Conservation (phyloP, 83 land plant species). For the Larix sibirica region DNA sequence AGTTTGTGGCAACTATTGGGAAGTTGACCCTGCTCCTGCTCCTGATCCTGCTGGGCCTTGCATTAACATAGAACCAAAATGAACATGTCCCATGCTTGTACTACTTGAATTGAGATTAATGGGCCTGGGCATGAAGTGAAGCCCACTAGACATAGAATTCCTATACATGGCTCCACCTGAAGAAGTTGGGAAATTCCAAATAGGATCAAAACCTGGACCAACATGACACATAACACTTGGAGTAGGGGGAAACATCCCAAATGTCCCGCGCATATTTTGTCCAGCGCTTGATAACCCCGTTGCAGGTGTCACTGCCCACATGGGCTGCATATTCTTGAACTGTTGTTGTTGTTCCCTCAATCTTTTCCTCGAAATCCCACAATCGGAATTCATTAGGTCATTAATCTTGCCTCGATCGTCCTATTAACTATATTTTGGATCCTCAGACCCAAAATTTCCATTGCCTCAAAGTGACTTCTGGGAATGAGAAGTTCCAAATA, state of each 20-base stretch:
- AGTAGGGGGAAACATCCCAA: conserved; percentile 47
- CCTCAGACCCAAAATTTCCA: too few relatives aligned
- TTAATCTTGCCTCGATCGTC: neutral
- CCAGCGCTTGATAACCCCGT: conserved; percentile 3
- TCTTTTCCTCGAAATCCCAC: conserved; percentile 19
- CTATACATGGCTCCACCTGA: conserved; percentile 13
- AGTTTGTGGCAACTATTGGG: too few relatives aligned
- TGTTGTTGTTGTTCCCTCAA: conserved; percentile 19
- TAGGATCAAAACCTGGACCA: neutral
- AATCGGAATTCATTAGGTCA: neutral
- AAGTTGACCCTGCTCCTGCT: neutral
- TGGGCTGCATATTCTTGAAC: conserved; percentile 20
- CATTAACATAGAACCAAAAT: neutral
- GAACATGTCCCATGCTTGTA: neutral
- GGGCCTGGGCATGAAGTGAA: conserved; percentile 11
- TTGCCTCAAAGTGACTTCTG: too few relatives aligned
- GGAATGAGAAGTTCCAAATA: too few relatives aligned
- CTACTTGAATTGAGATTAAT: conserved; percentile 1
- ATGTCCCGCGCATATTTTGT: conserved; percentile 25
- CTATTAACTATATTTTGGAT: too few relatives aligned
- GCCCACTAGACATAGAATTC: conserved; percentile 4
- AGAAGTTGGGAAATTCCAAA: conserved; percentile 44
- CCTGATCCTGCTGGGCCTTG: neutral
- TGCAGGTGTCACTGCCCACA: conserved; percentile 30
- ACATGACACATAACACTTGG: conserved; percentile 1